A percentile compares a stretch with the other conserved stretches of the same genome.
Conservation (phyloP, 1,139 yeast genomes). For the Scheffersomyces illinoinensis region DNA sequence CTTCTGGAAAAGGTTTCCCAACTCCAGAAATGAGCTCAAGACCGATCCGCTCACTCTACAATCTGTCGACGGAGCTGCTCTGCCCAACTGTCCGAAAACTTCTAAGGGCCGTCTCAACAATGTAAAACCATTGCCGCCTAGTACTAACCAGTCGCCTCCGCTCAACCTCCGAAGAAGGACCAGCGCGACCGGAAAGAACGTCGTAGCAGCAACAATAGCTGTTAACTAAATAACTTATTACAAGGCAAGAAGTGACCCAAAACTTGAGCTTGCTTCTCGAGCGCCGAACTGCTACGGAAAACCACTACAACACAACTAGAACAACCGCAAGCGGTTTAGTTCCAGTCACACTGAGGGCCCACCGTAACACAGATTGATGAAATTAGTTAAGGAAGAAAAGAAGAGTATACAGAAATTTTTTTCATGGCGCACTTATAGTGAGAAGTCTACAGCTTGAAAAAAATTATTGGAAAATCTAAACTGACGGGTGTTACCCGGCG, state of each 20-base stretch:
- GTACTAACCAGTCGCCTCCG: slow-evolving; percentile 27
- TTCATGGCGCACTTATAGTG: neutral
- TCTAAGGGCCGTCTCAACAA: slow-evolving; percentile 10
- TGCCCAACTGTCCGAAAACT: slow-evolving; percentile 51
- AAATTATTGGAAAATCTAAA: neutral
- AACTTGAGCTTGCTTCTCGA: slow-evolving; percentile 57
- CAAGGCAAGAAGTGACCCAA: slow-evolving; percentile 11
- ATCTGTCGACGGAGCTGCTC: slow-evolving; percentile 90
- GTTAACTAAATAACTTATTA: slow-evolving; percentile 22
- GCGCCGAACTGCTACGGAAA: slow-evolving; percentile 67
- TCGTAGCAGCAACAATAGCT: slow-evolving; percentile 26
- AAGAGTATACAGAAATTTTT: neutral
- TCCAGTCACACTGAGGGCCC: slow-evolving; percentile 33
- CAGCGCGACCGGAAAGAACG: slow-evolving; percentile 29
- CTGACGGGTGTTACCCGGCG: slow-evolving; percentile 8
- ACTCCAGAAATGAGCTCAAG: slow-evolving; percentile 61
- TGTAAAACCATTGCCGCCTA: slow-evolving; percentile 25
- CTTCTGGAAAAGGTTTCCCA: slow-evolving; percentile 11
- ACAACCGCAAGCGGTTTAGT: slow-evolving; percentile 35
- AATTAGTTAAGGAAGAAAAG: slow-evolving; percentile 16
- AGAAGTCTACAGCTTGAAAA: neutral
- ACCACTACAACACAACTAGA: slow-evolving; percentile 31
- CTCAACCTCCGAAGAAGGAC: slow-evolving; percentile 62
- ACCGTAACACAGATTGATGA: slow-evolving; percentile 55
- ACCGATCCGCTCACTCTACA: slow-evolving; percentile 60